Base-by-base conservation (phyloP, 768 basidiomycete species). In the Psilocybe subaeruginosa region DNA sequence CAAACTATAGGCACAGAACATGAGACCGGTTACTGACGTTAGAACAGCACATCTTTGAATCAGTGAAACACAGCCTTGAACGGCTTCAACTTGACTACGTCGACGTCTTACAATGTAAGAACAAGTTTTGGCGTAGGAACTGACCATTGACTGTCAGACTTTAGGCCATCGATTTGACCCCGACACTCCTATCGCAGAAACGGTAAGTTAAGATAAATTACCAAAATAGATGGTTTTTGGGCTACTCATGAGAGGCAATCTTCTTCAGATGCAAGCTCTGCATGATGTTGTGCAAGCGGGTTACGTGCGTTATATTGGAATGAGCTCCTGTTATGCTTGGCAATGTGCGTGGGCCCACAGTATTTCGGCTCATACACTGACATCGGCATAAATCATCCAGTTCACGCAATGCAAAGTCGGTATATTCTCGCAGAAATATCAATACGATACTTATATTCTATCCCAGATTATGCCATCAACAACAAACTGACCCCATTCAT, bases 41-140 rank as follows among this genome's bases (percentile, higher is more conserved):
- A 31, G 2, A 60, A 86, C 85, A 60, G 86, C 85, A 88, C 66
- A 91, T 93, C 46, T 93, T 93, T 65, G 88, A 87, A 39, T 76
- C 85, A 0, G 82, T 89, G 49, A 86, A 87, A 66, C 74, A 76
- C 16, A 85, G 85, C 48, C 74, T 93, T 59, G 73, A 88, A 68
- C 82, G 91, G 17, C 78, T 93, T 2, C 87, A 91, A 50, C 72
- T 91, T 33, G 91, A 92, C 58, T 91, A 92, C 64, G 80, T 93
- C 66, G 92, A 93, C 67, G 72, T 92, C 3, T 72, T 92, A 16
- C 91, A 92, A 75, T 89, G 88, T 80, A 66, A 62, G 47, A 9
- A 7, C 30, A 4, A 8, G 7, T 12, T 9, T 23, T 11, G 33
- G 2, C 17, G 33, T 7, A 17, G 5, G 14, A 6, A 2, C 8